Base-by-base conservation (phyloP, 1,284 basidiomycete genomes). In the Papiliotrema fonsecae region DNA sequence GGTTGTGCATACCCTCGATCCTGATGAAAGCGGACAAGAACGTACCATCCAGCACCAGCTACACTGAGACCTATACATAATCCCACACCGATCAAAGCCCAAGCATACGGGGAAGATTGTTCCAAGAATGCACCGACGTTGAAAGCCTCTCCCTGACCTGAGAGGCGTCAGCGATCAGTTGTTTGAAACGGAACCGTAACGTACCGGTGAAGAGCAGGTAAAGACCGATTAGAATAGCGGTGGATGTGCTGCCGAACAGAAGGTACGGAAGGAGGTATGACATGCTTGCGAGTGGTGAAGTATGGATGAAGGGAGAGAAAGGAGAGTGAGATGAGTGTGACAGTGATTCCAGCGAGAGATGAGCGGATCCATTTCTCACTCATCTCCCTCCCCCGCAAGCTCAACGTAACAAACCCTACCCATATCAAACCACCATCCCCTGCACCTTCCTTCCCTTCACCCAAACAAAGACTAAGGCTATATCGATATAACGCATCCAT, bases 1-100 rank as follows among this genome's bases (percentile, higher is more conserved):
- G 10, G 30, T 32, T n/a, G 30, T 10, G 30, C 30, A 32, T 32
- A n/a, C n/a, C 30, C 9, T 11, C 19, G 14, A 38, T 38, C 11
- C 10, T 9, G n/a, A 18, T 24, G 32, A 45, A 31, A 31, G 30
- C 30, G 16, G 10, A 24, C 31, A 37, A 10, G 14, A 38, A 79
- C 86, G 57, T 53, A 94, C 94, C 94, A 97, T 74, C 88, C 94
- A 40, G 94, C 94, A 51, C 94, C 96, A 5, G 92, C 76, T 6
- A 97, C 93, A 62, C 88, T 92, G 40, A 98, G 70, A 2, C 96
- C 94, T 54, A 97, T 91, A 68, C 91, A 96, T 37, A 97, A 78
- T 30, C 87, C 92, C 51, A 97, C 87, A 9, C 94, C 94, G 4
- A 84, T 81, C 52, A 90, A 80, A 1, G 87, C 93, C 91, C 91